phyloP scores from a whole-genome alignment of 129 eudicot genomes.

The Saussurea involucrata region DNA sequence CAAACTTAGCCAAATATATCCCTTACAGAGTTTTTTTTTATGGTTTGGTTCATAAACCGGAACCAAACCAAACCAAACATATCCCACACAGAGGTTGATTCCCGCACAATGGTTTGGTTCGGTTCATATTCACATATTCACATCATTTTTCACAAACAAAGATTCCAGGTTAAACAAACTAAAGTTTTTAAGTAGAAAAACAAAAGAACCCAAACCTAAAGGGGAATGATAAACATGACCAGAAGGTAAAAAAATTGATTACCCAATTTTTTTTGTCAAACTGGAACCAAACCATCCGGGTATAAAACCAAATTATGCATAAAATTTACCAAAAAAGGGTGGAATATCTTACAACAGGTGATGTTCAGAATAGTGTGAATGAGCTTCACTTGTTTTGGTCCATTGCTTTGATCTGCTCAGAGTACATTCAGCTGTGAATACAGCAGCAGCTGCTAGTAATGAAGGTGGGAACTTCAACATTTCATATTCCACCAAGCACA shows the following conservation, averaged over 20 bases:
- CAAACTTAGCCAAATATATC: no score
- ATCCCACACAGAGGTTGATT: neutral
- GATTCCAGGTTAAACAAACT: no score
- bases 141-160: no score
- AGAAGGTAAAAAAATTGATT: no score
- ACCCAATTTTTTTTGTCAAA: neutral
- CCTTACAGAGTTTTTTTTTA: no score
- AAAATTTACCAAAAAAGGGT: neutral
- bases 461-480: slow-evolving; percentile 84
- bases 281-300: neutral
- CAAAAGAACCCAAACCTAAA: no score
- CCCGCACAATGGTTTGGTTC: neutral
- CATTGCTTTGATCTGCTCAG: slow-evolving; percentile 49
- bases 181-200: no score
- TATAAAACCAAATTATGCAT: neutral
- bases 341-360: slow-evolving; percentile 55
- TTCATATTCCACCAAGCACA: slow-evolving; percentile 68
- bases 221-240: no score
- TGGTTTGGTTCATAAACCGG: neutral
- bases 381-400: slow-evolving; percentile 62
- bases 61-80: neutral
- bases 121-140: neutral
- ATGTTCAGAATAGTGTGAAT: slow-evolving; percentile 51
- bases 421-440: slow-evolving; percentile 75
- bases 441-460: slow-evolving; percentile 80